Evolutionary conservation across 371 early-diverging fungal species (phyloP).

Genomic region (Actinomucor elegans): DNA sequence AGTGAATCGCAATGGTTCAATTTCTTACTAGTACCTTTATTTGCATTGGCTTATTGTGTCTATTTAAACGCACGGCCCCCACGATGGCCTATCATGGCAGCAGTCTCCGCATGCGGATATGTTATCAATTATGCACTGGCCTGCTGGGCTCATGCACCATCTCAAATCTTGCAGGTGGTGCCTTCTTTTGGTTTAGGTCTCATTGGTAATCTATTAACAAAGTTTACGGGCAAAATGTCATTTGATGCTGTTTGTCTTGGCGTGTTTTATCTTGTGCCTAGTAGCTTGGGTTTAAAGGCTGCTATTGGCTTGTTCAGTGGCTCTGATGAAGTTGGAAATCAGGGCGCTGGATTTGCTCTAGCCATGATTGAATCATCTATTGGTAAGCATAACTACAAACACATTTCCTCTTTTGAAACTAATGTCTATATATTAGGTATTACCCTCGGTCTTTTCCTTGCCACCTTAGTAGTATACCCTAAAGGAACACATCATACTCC

Average conservation of each 20-base stretch:
- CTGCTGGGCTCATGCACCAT: slow-evolving; percentile 46
- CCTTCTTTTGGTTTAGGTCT: slow-evolving; percentile 59
- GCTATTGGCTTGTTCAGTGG: slow-evolving; percentile 40
- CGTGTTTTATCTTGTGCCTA: slow-evolving; percentile 57
- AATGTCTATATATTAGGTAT: slow-evolving; percentile 47
- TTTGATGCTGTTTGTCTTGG: slow-evolving; percentile 56
- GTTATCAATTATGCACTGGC: slow-evolving; percentile 33
- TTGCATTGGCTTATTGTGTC: slow-evolving; percentile 42
- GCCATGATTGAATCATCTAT: slow-evolving; percentile 46
- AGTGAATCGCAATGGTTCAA: slow-evolving; percentile 33
- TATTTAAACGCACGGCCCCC: slow-evolving; percentile 34
- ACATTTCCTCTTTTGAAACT: not conserved
- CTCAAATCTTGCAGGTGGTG: slow-evolving; percentile 45
- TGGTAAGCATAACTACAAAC: slow-evolving; percentile 9
- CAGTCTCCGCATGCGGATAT: slow-evolving; percentile 30
- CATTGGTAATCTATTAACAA: slow-evolving; percentile 50
- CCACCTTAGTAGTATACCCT: slow-evolving; percentile 58
- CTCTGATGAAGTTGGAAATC: slow-evolving; percentile 29
- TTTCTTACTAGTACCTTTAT: slow-evolving; percentile 39
- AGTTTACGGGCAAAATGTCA: slow-evolving; percentile 54
- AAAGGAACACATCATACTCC: slow-evolving; percentile 56
- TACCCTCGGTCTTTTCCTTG: slow-evolving; percentile 58
- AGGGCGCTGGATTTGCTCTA: slow-evolving; percentile 50
- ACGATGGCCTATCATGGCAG: slow-evolving; percentile 43
- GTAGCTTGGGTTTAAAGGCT: slow-evolving; percentile 52